Conservation (phyloP, 1,284 basidiomycete species). For the Papiliotrema terrestris region DNA sequence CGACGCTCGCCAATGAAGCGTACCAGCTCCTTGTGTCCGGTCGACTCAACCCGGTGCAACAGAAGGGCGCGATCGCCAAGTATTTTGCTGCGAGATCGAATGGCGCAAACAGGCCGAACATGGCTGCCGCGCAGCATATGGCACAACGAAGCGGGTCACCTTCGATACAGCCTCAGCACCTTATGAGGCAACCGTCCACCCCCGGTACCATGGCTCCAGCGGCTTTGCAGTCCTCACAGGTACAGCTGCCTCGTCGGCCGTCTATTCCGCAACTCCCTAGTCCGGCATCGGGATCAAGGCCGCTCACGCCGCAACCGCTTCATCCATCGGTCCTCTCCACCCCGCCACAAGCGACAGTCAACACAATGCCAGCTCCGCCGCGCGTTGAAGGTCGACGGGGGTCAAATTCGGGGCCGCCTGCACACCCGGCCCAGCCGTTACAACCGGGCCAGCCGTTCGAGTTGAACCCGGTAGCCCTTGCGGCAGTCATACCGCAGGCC, state of each 20-base stretch:
- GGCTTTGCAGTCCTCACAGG: not conserved
- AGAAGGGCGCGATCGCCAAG: too few relatives aligned
- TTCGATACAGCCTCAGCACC: too few relatives aligned
- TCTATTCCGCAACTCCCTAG: not conserved
- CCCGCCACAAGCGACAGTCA: not conserved
- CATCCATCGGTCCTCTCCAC: slow-evolving; percentile 1
- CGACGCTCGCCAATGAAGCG: too few relatives aligned
- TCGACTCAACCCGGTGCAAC: too few relatives aligned
- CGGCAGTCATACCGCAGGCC: slow-evolving; percentile 1
- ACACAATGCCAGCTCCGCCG: slow-evolving; percentile 7
- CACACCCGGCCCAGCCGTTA: not conserved
- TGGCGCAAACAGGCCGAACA: too few relatives aligned
- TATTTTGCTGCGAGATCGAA: too few relatives aligned
- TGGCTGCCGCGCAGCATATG: too few relatives aligned
- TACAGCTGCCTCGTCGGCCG: not conserved
- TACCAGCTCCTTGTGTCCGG: too few relatives aligned
- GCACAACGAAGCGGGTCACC: too few relatives aligned
- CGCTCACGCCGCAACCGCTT: not conserved
- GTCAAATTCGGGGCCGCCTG: slow-evolving; percentile 1
- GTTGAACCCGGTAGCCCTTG: not conserved
- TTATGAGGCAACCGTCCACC: too few relatives aligned
- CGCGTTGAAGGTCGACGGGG: slow-evolving; percentile 6
- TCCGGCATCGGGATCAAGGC: not conserved
- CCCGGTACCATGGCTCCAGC: not conserved
- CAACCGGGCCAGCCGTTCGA: not conserved